Percentiles rank a stretch among this genome's conserved stretches.
phyloP scores from a whole-genome alignment of 371 early-diverging fungal genomes.

The Encephalitozoon hellem region DNA sequence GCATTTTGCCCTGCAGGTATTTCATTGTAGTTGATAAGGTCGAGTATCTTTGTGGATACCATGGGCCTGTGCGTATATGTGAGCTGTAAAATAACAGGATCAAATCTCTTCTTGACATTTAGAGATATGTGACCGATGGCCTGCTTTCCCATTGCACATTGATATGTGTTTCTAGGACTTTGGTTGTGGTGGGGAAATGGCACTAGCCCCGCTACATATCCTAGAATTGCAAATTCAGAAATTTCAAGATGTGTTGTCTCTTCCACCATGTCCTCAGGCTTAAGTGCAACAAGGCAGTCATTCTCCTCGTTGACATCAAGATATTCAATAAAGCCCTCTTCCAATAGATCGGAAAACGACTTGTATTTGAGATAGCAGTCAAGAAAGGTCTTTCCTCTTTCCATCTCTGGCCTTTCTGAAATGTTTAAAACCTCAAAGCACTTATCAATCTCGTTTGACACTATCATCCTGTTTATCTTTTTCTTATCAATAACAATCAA shows the following conservation, averaged over 20 bases:
- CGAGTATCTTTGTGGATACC: constrained; percentile 90
- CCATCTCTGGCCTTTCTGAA: neutral
- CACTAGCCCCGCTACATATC: constrained; percentile 92
- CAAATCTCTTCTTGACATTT: constrained; percentile 85
- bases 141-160: constrained; percentile 99
- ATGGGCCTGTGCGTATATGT: constrained; percentile 94
- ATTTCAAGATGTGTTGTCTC: constrained; percentile 90
- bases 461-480: neutral
- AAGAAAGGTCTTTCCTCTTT: constrained; percentile 54
- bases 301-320: constrained; percentile 96
- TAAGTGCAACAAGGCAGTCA: constrained; percentile 81
- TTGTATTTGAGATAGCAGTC: constrained; percentile 58
- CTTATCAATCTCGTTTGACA: neutral
- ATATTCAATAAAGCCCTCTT: constrained; percentile 86
- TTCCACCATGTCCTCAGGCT: constrained; percentile 68
- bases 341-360: constrained; percentile 77
- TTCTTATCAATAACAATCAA: constrained; percentile 76
- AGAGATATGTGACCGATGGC: constrained; percentile 92
- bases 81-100: constrained; percentile 85
- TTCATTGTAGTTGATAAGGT: constrained; percentile 87
- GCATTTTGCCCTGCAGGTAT: constrained; percentile 98
- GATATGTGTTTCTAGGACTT: constrained; percentile 94
- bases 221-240: constrained; percentile 86
- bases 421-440: neutral
- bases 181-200: constrained; percentile 99